Base-by-base conservation (phyloP, 345 rosid species). In the Syzygium jambos region DNA sequence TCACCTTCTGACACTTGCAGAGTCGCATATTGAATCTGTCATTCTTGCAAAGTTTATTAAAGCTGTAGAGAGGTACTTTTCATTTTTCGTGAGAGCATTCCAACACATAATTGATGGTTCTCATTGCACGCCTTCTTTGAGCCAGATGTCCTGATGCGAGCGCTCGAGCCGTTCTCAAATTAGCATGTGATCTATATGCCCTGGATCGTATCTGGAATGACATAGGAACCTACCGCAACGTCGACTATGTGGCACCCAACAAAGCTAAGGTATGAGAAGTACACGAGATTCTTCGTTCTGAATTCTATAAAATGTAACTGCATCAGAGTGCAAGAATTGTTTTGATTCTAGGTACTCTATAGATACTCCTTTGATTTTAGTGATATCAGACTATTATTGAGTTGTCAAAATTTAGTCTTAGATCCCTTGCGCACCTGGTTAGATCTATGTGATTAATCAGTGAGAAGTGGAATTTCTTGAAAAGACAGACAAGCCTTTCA, bases 191-290 rank as follows among this genome's bases (percentile, higher is more conserved):
- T 93, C 99, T 98, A 84, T 98, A 96, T 90, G 99, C 99, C 87
- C 89, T 98, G 94, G 94, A 98, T 63, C 93, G 97, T 51, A 96
- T 98, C 87, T 98, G 99, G 99, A 93, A 94, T 78, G 98, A 97
- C 92, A 95, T 97, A 29, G 99, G 99, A 91, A 97, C 99, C 1
- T 96, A 96, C 92, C 96, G 94, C 77, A 96, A 93, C 63, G 98
- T 97, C 41, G 99, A 97, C 87, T 97, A 95, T 89, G 97, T 98
- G 22, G 99, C 99, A 12, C 99, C 99, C 68, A 96, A 98, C 95
- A 98, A 98, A 93, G 99, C 99, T 9, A 98, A 98, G 99, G 99
- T 98, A 93, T 95, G 91, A 85, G 46, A 30, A 49, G 7, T 19
- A 57, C 56, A 29, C 4, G 1, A 17, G 82, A 73, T 73, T 73